Conservation (phyloP, 768 basidiomycete species). For the Mycena maculata region DNA sequence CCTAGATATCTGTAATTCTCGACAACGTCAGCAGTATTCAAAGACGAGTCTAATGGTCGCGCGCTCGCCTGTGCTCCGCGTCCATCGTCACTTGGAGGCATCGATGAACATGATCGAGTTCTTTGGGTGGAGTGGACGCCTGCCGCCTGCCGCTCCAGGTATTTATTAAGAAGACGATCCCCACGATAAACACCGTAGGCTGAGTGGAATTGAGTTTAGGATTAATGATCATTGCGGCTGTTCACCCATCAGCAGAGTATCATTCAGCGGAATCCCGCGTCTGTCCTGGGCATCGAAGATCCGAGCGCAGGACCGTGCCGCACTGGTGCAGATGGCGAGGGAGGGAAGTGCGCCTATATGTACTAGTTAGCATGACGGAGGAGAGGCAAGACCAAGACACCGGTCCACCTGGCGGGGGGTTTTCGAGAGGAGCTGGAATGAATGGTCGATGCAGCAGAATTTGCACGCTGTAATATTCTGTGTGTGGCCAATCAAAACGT, state of each 20-base stretch:
- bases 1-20: slow-evolving; percentile 14
- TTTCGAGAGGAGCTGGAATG: slow-evolving; percentile 63
- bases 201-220: slow-evolving; percentile 21
- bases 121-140: slow-evolving; percentile 46
- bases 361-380: background rate
- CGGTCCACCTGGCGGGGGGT: slow-evolving; percentile 28
- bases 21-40: background rate
- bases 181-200: slow-evolving; percentile 37
- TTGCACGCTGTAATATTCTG: slow-evolving; percentile 47
- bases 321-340: slow-evolving; percentile 78
- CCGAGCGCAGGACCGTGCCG: slow-evolving; percentile 71
- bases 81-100: slow-evolving; percentile 46
- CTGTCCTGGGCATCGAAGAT: slow-evolving; percentile 59
- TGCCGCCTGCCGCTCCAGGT: slow-evolving; percentile 57
- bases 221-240: background rate
- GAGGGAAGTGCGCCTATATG: slow-evolving; percentile 53
- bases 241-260: slow-evolving; percentile 33
- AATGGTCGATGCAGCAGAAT: slow-evolving; percentile 79
- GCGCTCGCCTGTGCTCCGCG: slow-evolving; percentile 9
- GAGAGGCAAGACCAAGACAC: background rate
- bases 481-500: too few relatives aligned
- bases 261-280: slow-evolving; percentile 16
- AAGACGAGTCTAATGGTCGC: background rate
- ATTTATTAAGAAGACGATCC: slow-evolving; percentile 60
- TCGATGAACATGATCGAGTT: slow-evolving; percentile 56